phyloP scores from a whole-genome alignment of 805 yeast species.

The Candida multigemmis region DNA sequence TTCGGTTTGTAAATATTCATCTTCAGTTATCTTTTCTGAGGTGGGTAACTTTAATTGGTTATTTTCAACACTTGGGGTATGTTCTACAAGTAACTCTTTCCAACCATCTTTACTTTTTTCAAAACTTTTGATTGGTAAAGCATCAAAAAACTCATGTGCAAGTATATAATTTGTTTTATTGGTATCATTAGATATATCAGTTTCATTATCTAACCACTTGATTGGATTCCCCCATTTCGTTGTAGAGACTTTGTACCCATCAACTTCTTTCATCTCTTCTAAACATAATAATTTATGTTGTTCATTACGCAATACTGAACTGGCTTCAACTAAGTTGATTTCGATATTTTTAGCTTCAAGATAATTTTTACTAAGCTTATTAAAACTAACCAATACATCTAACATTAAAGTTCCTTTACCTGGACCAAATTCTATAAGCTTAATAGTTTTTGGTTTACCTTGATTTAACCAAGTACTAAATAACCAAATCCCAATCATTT shows the following conservation, averaged over 20 bases:
- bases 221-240: conserved; percentile 47
- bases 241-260: conserved; percentile 25
- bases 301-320: conserved; percentile 48
- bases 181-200: conserved; percentile 23
- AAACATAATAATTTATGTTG: conserved; percentile 48
- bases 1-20: conserved; percentile 14
- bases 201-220: conserved; percentile 53
- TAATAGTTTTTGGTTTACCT: conserved; percentile 37
- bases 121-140: conserved; percentile 70
- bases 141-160: conserved; percentile 86
- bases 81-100: conserved; percentile 72
- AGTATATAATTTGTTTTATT: conserved; percentile 49
- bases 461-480: conserved; percentile 51
- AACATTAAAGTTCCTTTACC: conserved; percentile 74
- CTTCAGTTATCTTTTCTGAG: conserved; percentile 5
- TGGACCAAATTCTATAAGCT: conserved; percentile 75
- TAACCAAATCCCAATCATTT: conserved; percentile 71
- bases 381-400: conserved; percentile 47
- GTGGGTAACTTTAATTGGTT: conserved; percentile 19
- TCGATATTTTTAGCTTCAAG: conserved; percentile 21
- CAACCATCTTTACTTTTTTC: conserved; percentile 58
- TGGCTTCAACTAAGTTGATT: conserved; percentile 61
- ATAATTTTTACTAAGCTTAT: conserved; percentile 21
- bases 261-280: conserved; percentile 10
- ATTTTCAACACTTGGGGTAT: conserved; percentile 25